A percentile compares a stretch with the other conserved stretches of the same genome.
phyloP scores from a whole-genome alignment of 345 rosid species.

The Eucalyptus marginata region DNA sequence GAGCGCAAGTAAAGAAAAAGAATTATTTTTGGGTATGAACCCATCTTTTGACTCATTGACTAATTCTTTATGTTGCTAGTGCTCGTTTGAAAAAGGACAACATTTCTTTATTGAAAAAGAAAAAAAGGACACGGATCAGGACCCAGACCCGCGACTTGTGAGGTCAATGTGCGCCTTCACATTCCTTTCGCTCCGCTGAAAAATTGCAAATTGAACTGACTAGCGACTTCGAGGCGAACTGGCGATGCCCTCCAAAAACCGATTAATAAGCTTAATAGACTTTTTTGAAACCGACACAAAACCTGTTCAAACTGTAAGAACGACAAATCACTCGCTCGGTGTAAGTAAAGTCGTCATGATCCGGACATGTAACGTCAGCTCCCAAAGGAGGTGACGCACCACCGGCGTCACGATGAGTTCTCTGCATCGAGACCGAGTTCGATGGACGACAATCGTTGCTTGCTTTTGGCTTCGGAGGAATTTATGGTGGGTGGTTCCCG shows the following conservation, averaged over 20 bases:
- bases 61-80: not conserved
- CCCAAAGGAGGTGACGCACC: not conserved
- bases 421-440: not conserved
- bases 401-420: not conserved
- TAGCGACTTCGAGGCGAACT: not conserved
- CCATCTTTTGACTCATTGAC: not conserved
- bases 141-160: not conserved
- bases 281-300: not conserved
- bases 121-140: not conserved
- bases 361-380: not conserved
- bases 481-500: not conserved
- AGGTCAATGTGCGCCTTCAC: not conserved
- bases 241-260: not conserved
- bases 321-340: not conserved
- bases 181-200: not conserved
- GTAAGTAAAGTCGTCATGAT: not conserved
- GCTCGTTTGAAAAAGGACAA: not conserved
- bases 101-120: not conserved
- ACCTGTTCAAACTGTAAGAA: not conserved
- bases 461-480: not conserved
- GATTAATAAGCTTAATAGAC: not conserved
- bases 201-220: not conserved
- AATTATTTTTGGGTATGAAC: not conserved
- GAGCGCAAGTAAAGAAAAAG: not conserved
- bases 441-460: not conserved